Conservation (phyloP, 129 eudicot genomes). For the Flaveria ramosissima region DNA sequence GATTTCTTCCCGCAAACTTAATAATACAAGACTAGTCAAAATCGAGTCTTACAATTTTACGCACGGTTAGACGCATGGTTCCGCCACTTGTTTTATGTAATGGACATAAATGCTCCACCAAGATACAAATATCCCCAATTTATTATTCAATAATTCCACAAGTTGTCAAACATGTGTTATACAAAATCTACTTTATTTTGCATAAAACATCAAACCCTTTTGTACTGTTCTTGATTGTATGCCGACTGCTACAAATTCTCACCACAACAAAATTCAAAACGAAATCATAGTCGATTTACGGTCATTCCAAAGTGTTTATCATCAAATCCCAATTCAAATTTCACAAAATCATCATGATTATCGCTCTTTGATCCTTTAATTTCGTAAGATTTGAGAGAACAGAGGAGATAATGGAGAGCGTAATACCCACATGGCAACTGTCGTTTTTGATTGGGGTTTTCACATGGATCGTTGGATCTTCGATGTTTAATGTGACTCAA, state of each 20-base stretch:
- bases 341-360: slow-evolving; percentile 23
- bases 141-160: not conserved
- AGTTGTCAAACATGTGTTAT: slow-evolving; percentile 13
- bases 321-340: slow-evolving; percentile 23
- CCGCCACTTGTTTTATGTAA: too few species aligned
- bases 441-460: slow-evolving; percentile 57
- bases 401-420: slow-evolving; percentile 52
- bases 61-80: too few species aligned
- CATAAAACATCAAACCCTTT: not conserved
- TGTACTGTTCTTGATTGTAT: slow-evolving; percentile 8
- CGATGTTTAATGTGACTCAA: slow-evolving; percentile 56
- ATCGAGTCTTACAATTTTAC: too few species aligned
- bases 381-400: slow-evolving; percentile 12
- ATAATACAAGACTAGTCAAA: too few species aligned
- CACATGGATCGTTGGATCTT: slow-evolving; percentile 65
- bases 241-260: slow-evolving; percentile 32
- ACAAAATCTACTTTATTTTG: slow-evolving; percentile 7
- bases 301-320: slow-evolving; percentile 31
- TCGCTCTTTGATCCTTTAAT: slow-evolving; percentile 10
- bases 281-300: slow-evolving; percentile 21
- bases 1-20: too few species aligned
- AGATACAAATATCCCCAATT: not conserved
- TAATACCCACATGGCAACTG: slow-evolving; percentile 59
- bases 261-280: slow-evolving; percentile 28
- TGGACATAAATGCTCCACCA: too few species aligned